Conservation (phyloP, 148 eudicot genomes). For the Agrostemma githago region DNA sequence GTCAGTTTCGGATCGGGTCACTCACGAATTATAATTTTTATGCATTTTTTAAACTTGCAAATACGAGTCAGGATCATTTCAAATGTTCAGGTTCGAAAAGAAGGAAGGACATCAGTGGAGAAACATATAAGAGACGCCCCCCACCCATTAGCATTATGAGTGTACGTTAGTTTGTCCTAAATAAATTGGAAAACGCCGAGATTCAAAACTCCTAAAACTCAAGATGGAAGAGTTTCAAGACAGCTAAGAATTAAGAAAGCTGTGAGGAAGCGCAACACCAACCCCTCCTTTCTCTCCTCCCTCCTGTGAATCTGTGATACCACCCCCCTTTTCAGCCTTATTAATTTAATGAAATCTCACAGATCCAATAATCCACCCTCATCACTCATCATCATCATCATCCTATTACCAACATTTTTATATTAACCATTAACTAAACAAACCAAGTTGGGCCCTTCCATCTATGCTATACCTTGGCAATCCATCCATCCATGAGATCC, state of each 20-base stretch:
- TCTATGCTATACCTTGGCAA: conserved; percentile 13
- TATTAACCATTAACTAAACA: neutral
- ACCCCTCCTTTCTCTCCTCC: conserved; percentile 5
- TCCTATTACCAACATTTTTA: conserved; percentile 2
- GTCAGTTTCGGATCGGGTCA: too few species aligned
- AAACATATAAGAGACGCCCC: neutral
- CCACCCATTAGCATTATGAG: conserved; percentile 20
- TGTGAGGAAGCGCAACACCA: neutral
- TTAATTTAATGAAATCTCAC: neutral
- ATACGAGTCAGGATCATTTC: too few species aligned
- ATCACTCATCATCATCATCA: too few species aligned
- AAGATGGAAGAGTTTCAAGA: conserved; percentile 16
- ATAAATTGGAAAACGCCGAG: neutral
- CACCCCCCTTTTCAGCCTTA: neutral
- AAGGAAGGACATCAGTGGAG: too few species aligned
- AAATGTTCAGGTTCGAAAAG: too few species aligned
- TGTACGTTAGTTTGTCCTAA: conserved; percentile 24
- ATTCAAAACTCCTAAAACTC: conserved; percentile 18
- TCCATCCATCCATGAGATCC: conserved; percentile 8
- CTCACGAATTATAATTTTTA: too few species aligned
- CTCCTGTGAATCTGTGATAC: neutral
- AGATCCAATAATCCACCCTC: conserved; percentile 23
- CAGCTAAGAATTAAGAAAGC: conserved; percentile 21
- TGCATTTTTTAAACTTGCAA: too few species aligned
- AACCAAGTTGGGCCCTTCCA: conserved; percentile 4